These are phyloP conservation scores for Trichoderma asperelloides DNA, from an alignment of 495 filamentous ascomycete genomes.

Conservation along the genomic window DNA sequence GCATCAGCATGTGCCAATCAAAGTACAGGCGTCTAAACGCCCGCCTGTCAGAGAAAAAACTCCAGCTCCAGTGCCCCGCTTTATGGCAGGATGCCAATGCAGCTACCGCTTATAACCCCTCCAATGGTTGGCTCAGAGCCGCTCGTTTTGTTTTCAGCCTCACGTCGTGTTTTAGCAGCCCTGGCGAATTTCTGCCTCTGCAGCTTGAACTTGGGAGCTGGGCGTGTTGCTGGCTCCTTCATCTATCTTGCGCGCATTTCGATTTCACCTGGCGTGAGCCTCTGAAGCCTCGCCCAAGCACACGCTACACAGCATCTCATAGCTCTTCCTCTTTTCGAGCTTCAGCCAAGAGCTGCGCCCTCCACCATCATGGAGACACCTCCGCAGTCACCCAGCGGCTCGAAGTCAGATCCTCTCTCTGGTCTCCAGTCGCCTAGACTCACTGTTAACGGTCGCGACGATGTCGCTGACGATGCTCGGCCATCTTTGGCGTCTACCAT, in stretches of 20 bases:
- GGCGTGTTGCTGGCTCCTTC: background rate
- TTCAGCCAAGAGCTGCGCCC: background rate
- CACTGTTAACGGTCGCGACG: constrained; percentile 1
- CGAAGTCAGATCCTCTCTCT: background rate
- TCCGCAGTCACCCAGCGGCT: background rate
- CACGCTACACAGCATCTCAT: background rate
- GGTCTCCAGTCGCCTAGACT: background rate
- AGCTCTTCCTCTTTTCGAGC: background rate
- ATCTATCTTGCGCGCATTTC: background rate
- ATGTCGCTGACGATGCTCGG: background rate
- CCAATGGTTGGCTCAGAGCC: background rate
- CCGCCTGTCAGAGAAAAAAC: background rate
- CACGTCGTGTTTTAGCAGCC: background rate
- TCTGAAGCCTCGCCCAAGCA: background rate
- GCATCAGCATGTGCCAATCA: no score
- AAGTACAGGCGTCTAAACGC: background rate
- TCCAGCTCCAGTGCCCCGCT: background rate
- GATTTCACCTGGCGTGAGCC: no score
- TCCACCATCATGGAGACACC: background rate
- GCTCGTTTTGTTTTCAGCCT: background rate
- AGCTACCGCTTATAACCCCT: background rate
- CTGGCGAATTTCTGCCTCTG: background rate
- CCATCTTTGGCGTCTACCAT: constrained; percentile 2
- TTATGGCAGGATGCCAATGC: background rate
- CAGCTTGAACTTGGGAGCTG: background rate